phyloP scores from a whole-genome alignment of 2,329 filamentous ascomycete genomes.

The Thelonectria rubi region DNA sequence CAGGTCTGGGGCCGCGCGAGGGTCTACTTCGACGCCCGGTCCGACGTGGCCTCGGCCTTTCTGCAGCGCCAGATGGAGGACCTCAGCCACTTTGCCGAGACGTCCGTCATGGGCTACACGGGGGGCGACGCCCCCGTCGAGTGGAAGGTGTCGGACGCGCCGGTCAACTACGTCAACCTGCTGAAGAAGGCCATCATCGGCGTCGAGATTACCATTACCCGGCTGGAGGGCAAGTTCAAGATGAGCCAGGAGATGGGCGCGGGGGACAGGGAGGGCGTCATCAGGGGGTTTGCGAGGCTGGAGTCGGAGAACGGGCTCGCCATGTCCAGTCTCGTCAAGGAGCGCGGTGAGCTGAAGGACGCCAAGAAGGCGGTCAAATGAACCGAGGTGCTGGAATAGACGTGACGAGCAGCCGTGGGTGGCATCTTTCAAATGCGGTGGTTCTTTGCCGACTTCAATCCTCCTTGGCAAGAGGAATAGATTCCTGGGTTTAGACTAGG shows the following conservation, averaged over 20 bases:
- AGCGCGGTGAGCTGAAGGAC: constrained; percentile 43
- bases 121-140: constrained; percentile 45
- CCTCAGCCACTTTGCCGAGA: constrained; percentile 61
- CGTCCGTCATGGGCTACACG: constrained; percentile 64
- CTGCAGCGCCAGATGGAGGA: constrained; percentile 62
- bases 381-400: not conserved
- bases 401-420: no score
- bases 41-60: constrained; percentile 54
- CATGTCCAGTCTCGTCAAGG: constrained; percentile 47
- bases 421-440: no score
- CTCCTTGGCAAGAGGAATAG: no score
- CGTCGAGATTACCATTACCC: constrained; percentile 65
- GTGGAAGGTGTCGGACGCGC: constrained; percentile 69
- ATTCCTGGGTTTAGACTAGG: no score
- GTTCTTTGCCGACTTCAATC: no score
- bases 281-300: constrained; percentile 61
- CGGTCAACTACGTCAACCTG: constrained; percentile 63
- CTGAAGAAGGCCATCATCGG: constrained; percentile 68
- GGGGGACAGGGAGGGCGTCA: constrained; percentile 65
- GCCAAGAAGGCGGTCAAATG: constrained; percentile 19
- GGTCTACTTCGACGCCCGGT: constrained; percentile 61
- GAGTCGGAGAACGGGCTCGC: constrained; percentile 43
- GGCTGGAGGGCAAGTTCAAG: constrained; percentile 70
- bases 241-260: constrained; percentile 69
- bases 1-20: constrained; percentile 69